phyloP scores from a whole-genome alignment of 1,139 yeast species.

The Pichia sp. region DNA sequence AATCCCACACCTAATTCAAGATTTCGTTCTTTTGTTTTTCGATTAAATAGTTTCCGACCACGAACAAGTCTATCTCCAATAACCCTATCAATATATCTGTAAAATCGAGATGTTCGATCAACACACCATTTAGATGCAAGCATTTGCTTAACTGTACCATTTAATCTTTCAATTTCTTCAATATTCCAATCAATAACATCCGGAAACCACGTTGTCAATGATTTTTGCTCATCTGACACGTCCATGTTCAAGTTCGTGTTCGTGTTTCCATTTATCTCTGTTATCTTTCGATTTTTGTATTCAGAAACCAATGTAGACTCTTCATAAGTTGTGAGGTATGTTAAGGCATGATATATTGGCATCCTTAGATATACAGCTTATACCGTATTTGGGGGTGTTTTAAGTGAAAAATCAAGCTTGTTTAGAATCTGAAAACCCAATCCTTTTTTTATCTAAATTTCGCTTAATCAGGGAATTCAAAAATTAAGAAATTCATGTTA shows the following conservation, averaged over 20 bases:
- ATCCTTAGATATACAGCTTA: too few species aligned
- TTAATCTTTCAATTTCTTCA: constrained; percentile 20
- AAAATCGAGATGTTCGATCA: constrained; percentile 2
- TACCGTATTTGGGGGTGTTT: too few species aligned
- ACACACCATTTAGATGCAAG: constrained; percentile 28
- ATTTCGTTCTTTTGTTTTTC: neutral
- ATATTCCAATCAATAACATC: constrained; percentile 16
- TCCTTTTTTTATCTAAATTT: too few species aligned
- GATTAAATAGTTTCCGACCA: neutral
- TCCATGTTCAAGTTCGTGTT: neutral
- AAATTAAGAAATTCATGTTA: too few species aligned
- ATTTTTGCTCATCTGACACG: neutral
- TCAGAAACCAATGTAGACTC: neutral
- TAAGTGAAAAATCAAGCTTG: too few species aligned
- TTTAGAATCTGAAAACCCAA: too few species aligned
- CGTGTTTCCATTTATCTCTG: too few species aligned
- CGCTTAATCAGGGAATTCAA: too few species aligned
- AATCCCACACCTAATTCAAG: constrained; percentile 17
- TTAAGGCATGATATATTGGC: neutral
- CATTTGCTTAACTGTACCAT: constrained; percentile 15
- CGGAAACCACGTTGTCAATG: constrained; percentile 9
- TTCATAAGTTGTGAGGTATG: neutral
- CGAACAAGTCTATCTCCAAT: neutral
- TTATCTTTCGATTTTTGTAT: too few species aligned
- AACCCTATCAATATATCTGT: constrained; percentile 2